Evolutionary conservation across 345 rosid genomes (phyloP), one percentile per base, ranked within the genome.

Genomic region (Eucalyptus curtisii): DNA sequence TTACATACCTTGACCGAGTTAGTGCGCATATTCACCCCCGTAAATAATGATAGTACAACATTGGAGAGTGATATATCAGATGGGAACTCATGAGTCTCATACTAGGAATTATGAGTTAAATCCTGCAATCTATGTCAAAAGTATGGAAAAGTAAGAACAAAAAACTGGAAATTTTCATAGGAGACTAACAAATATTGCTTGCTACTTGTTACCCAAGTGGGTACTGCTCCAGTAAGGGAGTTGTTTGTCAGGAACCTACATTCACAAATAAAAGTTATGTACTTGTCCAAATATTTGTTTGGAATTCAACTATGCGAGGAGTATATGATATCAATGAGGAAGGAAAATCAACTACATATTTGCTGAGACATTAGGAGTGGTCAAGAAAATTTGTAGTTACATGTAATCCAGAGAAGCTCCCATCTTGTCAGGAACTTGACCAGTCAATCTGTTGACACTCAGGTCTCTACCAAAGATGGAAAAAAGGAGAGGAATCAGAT

Each of bases 181-280:
- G 81, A 68, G 86, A 95, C 96, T 92, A 66, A 96, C 99, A 93
- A 2, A 37, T 31, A 45, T 1, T 89, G 0, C 25, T 37, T 90
- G 87, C 86, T 94, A 96, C 57, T 53, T 53, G 57, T 53, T 53
- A 53, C 4, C 57, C 57, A 53, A 53, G 1, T 53, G 25, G 57
- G 96, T 85, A 96, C 90, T 53, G 86, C 89, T 91, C 98, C 99
- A 17, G 92, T 93, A 57, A 97, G 91, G 40, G 96, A 93, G 92
- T 97, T 97, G 90, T 96, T 94, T 68, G 90, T 92, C 90, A 97
- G 89, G 91, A 93, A 96, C 94, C 99, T 97, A 53, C 66, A 87
- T 89, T 49, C 71, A 68, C 24, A 82, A 40, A 45, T 37, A 59
- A 49, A 8, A 85, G 49, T n/a, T 3, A 20, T 33, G 44, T 44